Base-by-base conservation (phyloP, 306 rosid species). In the Cicer yamashitae region DNA sequence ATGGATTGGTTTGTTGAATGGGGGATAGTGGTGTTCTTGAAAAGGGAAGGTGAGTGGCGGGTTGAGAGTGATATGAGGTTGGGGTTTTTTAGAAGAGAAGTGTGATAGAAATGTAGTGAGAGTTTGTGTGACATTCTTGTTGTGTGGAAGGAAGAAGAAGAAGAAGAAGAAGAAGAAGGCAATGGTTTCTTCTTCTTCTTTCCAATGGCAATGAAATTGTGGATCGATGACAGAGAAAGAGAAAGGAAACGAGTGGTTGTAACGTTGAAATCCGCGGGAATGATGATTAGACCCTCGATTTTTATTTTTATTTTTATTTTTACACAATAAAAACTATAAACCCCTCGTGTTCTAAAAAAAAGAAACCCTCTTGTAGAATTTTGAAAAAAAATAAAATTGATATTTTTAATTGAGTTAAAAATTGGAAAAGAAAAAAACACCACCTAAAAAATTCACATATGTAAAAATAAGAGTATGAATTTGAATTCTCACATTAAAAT, bases 121-220 rank as follows among this genome's bases (percentile, higher is more conserved):
- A 83, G 56, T 79, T 73, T 60, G 61, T 56, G 8, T 11, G 79
- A 80, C 89, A 88, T 86, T 73, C 47, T 79, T 12, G 63, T 6
- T 7, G 9, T 47, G 48, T 70, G 62, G 70, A 62, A 45, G 71
- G 22, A 48, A 53, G 12, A 57, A 38, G 12, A 3, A 71, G 18
- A 17, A 9, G 12, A 22, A 22, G 25, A 48, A 60, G 10, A 56
- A 38, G 11, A 3, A 70, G 17, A 8, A 9, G 13, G 18, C n/a
- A 14, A 52, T 13, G 8, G 45, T 1, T 64, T 37, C 41, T 58
- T 17, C 62, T 7, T 18, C 40, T 11, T 30, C 64, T 30, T 30
- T 30, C 37, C 37, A 30, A 0, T 30, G n/a, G 4, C 11, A 30
- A 47, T 37, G 37, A 46, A 20, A 40, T 44, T 46, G 45, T 18